phyloP scores from a whole-genome alignment of 2,329 filamentous ascomycete genomes.

The Ploettnerulaceae sp. region DNA sequence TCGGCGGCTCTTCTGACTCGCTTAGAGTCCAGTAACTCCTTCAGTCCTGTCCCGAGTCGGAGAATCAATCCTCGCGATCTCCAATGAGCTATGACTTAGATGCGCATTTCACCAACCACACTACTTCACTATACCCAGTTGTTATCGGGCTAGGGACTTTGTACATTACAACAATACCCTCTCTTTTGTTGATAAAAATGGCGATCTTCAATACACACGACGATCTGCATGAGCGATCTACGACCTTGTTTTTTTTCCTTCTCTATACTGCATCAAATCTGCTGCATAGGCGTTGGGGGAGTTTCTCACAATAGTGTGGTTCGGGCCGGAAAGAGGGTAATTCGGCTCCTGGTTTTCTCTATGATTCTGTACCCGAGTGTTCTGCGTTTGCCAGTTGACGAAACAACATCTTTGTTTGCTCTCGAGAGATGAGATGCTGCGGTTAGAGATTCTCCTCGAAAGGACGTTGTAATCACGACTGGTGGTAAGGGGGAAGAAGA shows the following conservation, averaged over 20 bases:
- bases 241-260: conserved; percentile 29
- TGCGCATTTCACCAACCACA: not conserved
- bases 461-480: not conserved
- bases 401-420: too few relatives aligned
- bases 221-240: conserved; percentile 49
- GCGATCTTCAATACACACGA: conserved; percentile 37
- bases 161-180: conserved; percentile 34
- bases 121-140: conserved; percentile 8
- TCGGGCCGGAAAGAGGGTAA: not conserved
- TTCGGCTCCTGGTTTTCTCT: not conserved
- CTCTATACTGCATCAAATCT: conserved; percentile 19
- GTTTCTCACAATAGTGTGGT: conserved; percentile 14
- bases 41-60: conserved; percentile 27
- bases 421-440: too few relatives aligned
- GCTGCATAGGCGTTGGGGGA: conserved; percentile 30
- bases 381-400: too few relatives aligned
- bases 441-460: not conserved
- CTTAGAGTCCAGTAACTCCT: conserved; percentile 65
- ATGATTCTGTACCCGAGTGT: not conserved
- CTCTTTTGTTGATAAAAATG: conserved; percentile 35
- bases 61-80: conserved; percentile 21
- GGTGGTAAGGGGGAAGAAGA: not conserved
- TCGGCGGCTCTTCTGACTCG: conserved; percentile 79
- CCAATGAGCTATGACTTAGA: conserved; percentile 16
- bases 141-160: conserved; percentile 17